phyloP scores from a whole-genome alignment of 345 rosid species.

The Cochlearia excelsa region DNA sequence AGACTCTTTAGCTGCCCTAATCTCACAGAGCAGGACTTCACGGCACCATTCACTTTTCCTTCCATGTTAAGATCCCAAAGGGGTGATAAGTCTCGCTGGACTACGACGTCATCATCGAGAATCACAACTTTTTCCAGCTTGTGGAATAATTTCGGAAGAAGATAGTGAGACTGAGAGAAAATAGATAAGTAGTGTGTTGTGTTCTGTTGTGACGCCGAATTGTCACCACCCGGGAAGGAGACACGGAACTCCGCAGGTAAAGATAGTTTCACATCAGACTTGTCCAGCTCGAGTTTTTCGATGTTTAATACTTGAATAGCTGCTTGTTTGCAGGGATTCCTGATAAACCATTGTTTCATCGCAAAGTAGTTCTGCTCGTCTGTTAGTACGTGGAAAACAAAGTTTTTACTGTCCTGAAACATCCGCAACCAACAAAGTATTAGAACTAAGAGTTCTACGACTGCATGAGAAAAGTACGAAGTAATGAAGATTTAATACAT shows the following conservation, averaged over 20 bases:
- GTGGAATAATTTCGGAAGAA: conserved; percentile 68
- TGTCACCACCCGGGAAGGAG: conserved; percentile 45
- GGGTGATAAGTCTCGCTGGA: conserved; percentile 72
- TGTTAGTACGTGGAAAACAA: conserved; percentile 88
- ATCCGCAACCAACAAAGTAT: conserved; percentile 33
- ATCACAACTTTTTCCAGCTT: conserved; percentile 65
- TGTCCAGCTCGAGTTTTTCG: conserved; percentile 50
- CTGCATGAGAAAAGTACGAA: conserved; percentile 14
- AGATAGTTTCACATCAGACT: conserved; percentile 44
- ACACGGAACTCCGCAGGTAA: conserved; percentile 85
- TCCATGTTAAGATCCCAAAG: conserved; percentile 74
- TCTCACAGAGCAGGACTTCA: conserved; percentile 62
- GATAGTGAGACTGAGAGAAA: conserved; percentile 77
- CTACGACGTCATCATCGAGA: conserved; percentile 89
- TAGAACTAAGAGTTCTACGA: conserved; percentile 14
- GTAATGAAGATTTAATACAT: conserved; percentile 27
- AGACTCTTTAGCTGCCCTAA: conserved; percentile 61
- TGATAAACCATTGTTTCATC: conserved; percentile 84
- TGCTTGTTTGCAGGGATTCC: conserved; percentile 61
- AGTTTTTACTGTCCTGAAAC: conserved; percentile 75
- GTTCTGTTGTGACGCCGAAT: conserved; percentile 38
- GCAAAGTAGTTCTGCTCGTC: conserved; percentile 79
- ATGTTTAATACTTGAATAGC: conserved; percentile 65
- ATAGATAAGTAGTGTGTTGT: conserved; percentile 67
- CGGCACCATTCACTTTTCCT: conserved; percentile 82